Conservation (phyloP, 2,329 filamentous ascomycete genomes). For the Talaromyces amestolkiae region DNA sequence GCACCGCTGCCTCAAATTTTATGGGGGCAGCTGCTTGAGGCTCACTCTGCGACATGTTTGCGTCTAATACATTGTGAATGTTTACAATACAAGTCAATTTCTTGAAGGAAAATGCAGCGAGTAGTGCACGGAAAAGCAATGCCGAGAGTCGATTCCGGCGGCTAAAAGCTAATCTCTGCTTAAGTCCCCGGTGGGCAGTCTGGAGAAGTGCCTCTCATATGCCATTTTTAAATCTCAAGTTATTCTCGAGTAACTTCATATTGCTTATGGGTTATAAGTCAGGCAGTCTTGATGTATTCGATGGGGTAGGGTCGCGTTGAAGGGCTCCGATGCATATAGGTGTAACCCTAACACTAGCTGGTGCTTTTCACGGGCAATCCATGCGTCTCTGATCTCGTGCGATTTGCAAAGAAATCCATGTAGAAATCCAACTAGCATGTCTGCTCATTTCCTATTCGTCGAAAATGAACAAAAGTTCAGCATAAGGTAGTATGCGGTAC, state of each 20-base stretch:
- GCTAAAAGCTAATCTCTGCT: neutral
- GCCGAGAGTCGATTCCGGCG: neutral
- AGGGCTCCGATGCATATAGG: neutral
- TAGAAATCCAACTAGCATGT: neutral
- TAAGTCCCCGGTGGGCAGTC: neutral
- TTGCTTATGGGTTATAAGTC: too few relatives aligned
- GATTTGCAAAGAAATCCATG: too few relatives aligned
- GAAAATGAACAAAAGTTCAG: neutral
- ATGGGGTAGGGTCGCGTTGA: neutral
- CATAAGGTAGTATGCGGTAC: neutral
- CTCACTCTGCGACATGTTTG: neutral
- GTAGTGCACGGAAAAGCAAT: neutral
- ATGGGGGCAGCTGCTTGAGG: neutral
- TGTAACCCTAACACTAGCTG: neutral
- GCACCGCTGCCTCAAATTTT: neutral
- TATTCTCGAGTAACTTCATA: too few relatives aligned
- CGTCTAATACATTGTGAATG: neutral
- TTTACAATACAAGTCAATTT: too few relatives aligned
- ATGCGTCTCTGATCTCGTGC: too few relatives aligned
- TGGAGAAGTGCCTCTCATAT: neutral
- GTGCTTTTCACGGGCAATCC: too few relatives aligned
- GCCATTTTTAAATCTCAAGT: neutral
- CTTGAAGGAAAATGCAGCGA: too few relatives aligned
- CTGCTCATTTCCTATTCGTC: neutral
- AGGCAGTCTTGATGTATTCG: neutral